Evolutionary conservation across 352 stramenopile species (phyloP).

Genomic region (Globisporangium sylvaticum): DNA sequence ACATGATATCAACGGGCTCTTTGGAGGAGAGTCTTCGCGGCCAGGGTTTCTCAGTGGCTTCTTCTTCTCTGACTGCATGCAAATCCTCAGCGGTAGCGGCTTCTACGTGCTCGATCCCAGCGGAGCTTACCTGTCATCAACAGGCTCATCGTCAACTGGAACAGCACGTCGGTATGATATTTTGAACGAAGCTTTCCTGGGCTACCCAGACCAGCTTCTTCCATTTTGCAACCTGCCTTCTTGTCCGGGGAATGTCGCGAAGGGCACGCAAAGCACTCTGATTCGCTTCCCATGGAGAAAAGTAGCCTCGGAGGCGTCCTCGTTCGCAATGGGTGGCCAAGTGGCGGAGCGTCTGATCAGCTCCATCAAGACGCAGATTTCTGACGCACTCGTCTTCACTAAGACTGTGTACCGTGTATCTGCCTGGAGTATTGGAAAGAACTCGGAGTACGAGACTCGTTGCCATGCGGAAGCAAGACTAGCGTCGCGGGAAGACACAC

Average conservation of each 20-base stretch:
- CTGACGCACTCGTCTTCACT: conserved; percentile 67
- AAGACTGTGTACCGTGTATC: conserved; percentile 57
- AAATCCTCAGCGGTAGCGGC: conserved; percentile 68
- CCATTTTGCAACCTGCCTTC: conserved; percentile 67
- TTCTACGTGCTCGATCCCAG: conserved; percentile 80
- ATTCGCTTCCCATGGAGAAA: conserved; percentile 73
- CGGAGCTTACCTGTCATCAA: conserved; percentile 34
- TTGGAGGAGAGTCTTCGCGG: conserved; percentile 44
- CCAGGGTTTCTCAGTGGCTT: conserved; percentile 58
- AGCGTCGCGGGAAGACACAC: conserved; percentile 28
- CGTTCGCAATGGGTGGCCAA: conserved; percentile 26
- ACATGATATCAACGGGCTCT: conserved; percentile 50
- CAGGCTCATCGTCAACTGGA: conserved; percentile 7
- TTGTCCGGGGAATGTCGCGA: conserved; percentile 47
- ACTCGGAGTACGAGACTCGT: conserved; percentile 55
- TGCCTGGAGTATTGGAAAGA: conserved; percentile 60
- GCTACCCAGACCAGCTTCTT: conserved; percentile 70
- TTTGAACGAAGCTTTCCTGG: conserved; percentile 49
- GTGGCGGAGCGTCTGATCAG: conserved; percentile 30
- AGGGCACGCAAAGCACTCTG: conserved; percentile 49
- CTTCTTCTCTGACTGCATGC: conserved; percentile 66
- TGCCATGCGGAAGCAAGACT: conserved; percentile 50
- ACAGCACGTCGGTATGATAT: conserved; percentile 61
- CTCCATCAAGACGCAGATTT: conserved; percentile 41
- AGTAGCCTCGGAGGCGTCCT: conserved; percentile 31